Evolutionary conservation across 768 basidiomycete genomes (phyloP), one percentile per base, ranked within the genome.

Genomic region (Xerocomellus amylosporus): DNA sequence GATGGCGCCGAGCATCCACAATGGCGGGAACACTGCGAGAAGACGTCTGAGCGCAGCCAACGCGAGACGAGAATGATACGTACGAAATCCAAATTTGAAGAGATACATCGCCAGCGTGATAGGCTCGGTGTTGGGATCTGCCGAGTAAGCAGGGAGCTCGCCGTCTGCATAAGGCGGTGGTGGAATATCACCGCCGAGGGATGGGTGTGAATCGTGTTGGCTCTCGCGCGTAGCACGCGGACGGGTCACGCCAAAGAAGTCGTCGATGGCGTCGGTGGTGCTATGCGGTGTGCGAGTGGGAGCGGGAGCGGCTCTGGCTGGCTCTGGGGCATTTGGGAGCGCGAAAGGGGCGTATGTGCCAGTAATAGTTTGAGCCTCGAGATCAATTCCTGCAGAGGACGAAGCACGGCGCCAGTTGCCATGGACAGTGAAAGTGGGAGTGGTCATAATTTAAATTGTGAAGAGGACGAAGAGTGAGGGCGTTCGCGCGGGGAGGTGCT

Each of bases 31-130:
- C 48, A 80, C 78, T 78, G 57, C 1, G 34, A 56, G 15, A 53
- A 28, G 20, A 49, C 17, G 3, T 43, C n/a, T n/a, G n/a, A n/a
- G n/a, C n/a, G n/a, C n/a, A n/a, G n/a, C 13, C 24, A 15, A 54
- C 14, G 12, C 7, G 15, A 19, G 42, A n/a, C 22, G 13, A 31
- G 17, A 12, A 36, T 2, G 31, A 45, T 6, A 73, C 79, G 65
- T 57, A 81, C 79, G 28, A 62, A 80, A 80, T 22, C 80, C 79
- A 28, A 74, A 77, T 55, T 73, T 77, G 72, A 80, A 81, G 37
- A 80, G 69, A 58, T 76, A 75, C 65, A 67, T 72, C 1, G 78
- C 78, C 52, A 80, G 73, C 40, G 78, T 78, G 37, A 64, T 58
- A 30, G 75, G 77, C 64, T 77, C 74, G 8, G 64, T 66, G 30